A percentile compares a stretch with the other conserved stretches of the same genome.
Conservation (phyloP, 1,284 basidiomycete species). For the Ceratobasidium sp. region DNA sequence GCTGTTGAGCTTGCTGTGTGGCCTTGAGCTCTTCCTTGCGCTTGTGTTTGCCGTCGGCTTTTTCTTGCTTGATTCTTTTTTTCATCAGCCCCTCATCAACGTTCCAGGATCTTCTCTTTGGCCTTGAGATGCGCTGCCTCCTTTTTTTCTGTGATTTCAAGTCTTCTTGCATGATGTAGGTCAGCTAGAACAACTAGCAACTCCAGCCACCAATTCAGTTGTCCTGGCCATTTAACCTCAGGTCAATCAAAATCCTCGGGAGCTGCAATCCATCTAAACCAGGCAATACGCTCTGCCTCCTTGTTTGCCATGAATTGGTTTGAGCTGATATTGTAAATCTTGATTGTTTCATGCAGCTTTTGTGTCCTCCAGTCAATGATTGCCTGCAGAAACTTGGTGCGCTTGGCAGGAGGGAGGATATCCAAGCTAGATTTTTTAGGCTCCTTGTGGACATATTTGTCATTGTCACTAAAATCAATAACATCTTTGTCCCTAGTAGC, state of each 20-base stretch:
- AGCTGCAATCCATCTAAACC: background rate
- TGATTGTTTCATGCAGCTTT: background rate
- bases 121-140: too few species aligned
- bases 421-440: background rate
- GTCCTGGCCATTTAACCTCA: background rate
- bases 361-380: background rate
- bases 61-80: background rate
- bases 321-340: background rate
- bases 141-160: too few species aligned
- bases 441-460: background rate
- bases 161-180: too few species aligned
- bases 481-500: background rate
- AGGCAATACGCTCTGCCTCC: background rate
- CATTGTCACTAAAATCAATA: background rate
- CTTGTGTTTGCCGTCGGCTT: background rate
- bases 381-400: background rate
- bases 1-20: too few species aligned
- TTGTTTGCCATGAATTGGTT: background rate
- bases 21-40: too few species aligned
- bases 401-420: background rate
- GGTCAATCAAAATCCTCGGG: background rate
- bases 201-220: background rate
- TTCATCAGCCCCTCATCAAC: background rate
- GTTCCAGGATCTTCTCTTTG: too few species aligned
- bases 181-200: background rate